phyloP scores from a whole-genome alignment of 73 alveolate species.

The Urostyla sp. region DNA sequence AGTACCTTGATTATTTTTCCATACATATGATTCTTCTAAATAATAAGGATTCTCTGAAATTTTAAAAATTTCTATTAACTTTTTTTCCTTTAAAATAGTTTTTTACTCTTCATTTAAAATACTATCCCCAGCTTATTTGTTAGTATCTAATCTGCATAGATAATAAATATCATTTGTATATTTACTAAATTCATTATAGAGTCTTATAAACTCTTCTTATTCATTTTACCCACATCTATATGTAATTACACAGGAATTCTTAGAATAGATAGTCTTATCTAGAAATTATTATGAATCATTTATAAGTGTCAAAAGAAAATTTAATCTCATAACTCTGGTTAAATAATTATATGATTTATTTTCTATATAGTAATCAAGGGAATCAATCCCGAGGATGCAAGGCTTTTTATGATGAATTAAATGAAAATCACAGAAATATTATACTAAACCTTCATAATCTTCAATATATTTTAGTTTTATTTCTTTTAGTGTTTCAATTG shows the following conservation, averaged over 20 bases:
- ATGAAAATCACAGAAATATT: conserved; percentile 65
- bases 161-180: neutral
- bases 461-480: conserved; percentile 65
- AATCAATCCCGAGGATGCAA: conserved; percentile 45
- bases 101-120: neutral
- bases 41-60: conserved; percentile 42
- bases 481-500: conserved; percentile 56
- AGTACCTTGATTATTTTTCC: too few species aligned
- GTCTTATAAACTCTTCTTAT: conserved; percentile 8
- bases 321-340: conserved; percentile 17
- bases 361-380: conserved; percentile 55
- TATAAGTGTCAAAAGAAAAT: conserved; percentile 27
- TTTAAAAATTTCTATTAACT: conserved; percentile 27
- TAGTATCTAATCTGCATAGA: conserved; percentile 4
- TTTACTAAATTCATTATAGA: conserved; percentile 13
- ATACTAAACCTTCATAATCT: conserved; percentile 57
- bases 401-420: conserved; percentile 48
- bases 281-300: conserved; percentile 27
- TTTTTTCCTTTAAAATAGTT: neutral
- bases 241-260: conserved; percentile 5
- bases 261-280: conserved; percentile 10
- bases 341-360: conserved; percentile 22
- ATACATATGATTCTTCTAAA: too few species aligned
- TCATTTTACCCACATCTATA: conserved; percentile 19
- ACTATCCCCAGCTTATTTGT: neutral